Percentiles rank a stretch among this genome's conserved stretches.
These are phyloP conservation scores for Euphorbia tirucalli DNA, from an alignment of 345 rosid genomes.

Conservation along the genomic window DNA sequence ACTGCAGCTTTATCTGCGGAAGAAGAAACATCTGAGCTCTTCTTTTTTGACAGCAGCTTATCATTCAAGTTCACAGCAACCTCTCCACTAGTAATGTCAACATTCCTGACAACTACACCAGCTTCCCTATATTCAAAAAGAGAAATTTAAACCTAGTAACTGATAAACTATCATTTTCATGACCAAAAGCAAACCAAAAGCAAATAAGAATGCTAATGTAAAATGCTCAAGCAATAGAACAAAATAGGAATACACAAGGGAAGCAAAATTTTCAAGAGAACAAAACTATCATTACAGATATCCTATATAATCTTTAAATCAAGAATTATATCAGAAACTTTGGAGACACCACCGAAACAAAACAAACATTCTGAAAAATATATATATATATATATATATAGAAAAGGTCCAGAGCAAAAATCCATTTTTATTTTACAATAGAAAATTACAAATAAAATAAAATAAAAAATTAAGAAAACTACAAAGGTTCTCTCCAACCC, in stretches of 20 bases:
- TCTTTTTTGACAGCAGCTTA: conserved; percentile 58
- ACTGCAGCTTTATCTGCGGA: conserved; percentile 38
- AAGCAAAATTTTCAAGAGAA: neutral
- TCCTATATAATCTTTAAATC: neutral
- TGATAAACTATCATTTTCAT: conserved; percentile 15
- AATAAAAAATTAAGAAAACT: neutral
- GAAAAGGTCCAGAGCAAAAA: neutral
- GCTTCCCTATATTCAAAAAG: conserved; percentile 59
- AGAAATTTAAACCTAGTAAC: conserved; percentile 16
- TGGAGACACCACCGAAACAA: neutral
- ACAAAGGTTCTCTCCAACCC: neutral
- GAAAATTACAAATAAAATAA: no score
- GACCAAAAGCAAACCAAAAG: conserved; percentile 2
- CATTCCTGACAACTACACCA: conserved; percentile 64
- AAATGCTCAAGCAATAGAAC: neutral
- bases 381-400: neutral
- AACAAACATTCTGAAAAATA: neutral
- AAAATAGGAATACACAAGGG: neutral
- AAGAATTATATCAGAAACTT: neutral
- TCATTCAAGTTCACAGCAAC: conserved; percentile 67
- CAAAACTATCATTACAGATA: neutral
- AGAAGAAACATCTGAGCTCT: conserved; percentile 40
- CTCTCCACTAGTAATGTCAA: conserved; percentile 72
- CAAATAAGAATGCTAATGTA: neutral
- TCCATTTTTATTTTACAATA: no score